Evolutionary conservation across 2,329 filamentous ascomycete genomes (phyloP).

Genomic region (Alternaria triticimaculans): DNA sequence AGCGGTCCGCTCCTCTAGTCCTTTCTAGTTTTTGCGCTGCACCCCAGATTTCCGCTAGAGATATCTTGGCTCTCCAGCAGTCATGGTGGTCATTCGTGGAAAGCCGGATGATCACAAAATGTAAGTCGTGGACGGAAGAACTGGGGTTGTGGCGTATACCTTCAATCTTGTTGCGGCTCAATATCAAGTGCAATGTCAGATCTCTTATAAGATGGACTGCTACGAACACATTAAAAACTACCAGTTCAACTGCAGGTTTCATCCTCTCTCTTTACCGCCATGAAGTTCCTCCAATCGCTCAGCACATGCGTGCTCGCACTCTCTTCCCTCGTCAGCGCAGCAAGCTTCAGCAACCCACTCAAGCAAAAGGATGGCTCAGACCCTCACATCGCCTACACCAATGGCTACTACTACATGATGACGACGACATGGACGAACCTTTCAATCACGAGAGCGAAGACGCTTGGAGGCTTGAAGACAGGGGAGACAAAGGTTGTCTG

Average conservation of each 20-base stretch:
- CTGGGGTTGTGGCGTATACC: background rate
- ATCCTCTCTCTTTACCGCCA: background rate
- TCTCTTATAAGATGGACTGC: background rate
- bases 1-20: background rate
- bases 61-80: background rate
- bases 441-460: slow-evolving; percentile 61
- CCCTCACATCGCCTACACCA: slow-evolving; percentile 60
- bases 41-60: background rate
- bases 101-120: background rate
- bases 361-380: slow-evolving; percentile 59
- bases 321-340: slow-evolving; percentile 35
- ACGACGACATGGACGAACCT: slow-evolving; percentile 64
- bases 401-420: slow-evolving; percentile 64
- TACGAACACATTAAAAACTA: background rate
- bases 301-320: slow-evolving; percentile 20
- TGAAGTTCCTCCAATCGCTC: slow-evolving; percentile 25
- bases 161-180: background rate
- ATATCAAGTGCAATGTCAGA: background rate
- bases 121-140: background rate
- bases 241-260: background rate
- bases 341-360: slow-evolving; percentile 61
- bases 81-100: background rate
- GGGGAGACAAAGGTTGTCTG: slow-evolving; percentile 60
- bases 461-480: slow-evolving; percentile 62
- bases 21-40: background rate